phyloP scores from a whole-genome alignment of 148 eudicot species.

The Cornus florida region DNA sequence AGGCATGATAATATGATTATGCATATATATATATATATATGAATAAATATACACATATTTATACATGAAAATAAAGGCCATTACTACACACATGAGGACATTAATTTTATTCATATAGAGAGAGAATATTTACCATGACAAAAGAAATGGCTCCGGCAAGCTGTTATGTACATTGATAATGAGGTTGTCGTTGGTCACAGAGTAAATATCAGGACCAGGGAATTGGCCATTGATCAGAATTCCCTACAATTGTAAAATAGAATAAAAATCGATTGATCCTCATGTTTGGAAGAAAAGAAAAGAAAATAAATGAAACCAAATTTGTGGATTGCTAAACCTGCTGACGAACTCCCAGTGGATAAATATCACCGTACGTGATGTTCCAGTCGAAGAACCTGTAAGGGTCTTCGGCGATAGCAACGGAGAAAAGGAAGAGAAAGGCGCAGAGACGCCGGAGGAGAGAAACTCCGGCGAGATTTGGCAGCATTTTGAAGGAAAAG shows the following conservation, averaged over 20 bases:
- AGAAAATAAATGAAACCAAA: too few species aligned
- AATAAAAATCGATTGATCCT: too few species aligned
- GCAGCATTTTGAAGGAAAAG: neutral
- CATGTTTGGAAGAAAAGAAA: too few species aligned
- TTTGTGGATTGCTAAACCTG: constrained; percentile 12
- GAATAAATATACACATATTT: too few species aligned
- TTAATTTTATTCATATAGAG: neutral
- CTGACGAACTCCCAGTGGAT: constrained; percentile 42
- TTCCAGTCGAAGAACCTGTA: constrained; percentile 44
- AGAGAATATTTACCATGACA: constrained; percentile 51
- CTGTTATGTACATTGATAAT: constrained; percentile 59
- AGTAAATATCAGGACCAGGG: constrained; percentile 76
- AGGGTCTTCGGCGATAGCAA: constrained; percentile 39
- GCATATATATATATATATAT: too few species aligned
- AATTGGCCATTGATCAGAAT: constrained; percentile 77
- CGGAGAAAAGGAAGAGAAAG: constrained; percentile 5
- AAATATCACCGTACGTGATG: constrained; percentile 21
- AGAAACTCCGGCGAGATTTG: neutral
- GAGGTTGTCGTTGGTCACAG: constrained; percentile 71
- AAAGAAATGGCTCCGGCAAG: constrained; percentile 76
- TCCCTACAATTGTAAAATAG: constrained; percentile 41
- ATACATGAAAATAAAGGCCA: too few species aligned
- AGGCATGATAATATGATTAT: too few species aligned
- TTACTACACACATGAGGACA: too few species aligned
- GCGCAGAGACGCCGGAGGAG: neutral